Conservation (phyloP, 2,329 filamentous ascomycete species). For the Exserohilum turcica region DNA sequence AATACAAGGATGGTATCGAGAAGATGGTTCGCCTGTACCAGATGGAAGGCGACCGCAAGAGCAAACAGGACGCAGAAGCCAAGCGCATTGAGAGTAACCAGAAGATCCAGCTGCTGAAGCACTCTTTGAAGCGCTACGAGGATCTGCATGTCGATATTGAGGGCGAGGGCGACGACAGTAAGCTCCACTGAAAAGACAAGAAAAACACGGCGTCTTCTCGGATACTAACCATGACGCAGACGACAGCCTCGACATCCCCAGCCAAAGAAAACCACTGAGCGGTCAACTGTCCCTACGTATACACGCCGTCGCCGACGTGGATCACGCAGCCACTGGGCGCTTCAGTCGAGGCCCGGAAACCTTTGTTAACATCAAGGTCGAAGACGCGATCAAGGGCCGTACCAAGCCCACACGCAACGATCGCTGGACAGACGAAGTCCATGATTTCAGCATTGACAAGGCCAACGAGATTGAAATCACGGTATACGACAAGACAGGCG, state of each 20-base stretch:
- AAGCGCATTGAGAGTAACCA: slow-evolving; percentile 93
- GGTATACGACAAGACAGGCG: slow-evolving; percentile 90
- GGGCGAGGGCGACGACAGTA: slow-evolving; percentile 79
- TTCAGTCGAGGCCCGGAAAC: slow-evolving; percentile 94
- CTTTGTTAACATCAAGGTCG: slow-evolving; percentile 94
- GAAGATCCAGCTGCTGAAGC: slow-evolving; percentile 94
- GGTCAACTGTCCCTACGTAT: slow-evolving; percentile 87
- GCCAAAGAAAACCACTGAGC: slow-evolving; percentile 92
- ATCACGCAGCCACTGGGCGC: slow-evolving; percentile 80
- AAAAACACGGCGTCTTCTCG: background rate
- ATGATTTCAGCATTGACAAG: slow-evolving; percentile 94
- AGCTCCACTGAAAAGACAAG: slow-evolving; percentile 33
- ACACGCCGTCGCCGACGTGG: slow-evolving; percentile 88
- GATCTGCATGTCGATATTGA: slow-evolving; percentile 96
- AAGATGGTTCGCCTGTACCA: slow-evolving; percentile 99
- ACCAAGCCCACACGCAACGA: slow-evolving; percentile 86
- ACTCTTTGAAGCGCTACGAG: slow-evolving; percentile 95
- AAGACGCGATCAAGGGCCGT: slow-evolving; percentile 87
- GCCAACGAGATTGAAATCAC: slow-evolving; percentile 98
- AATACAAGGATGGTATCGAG: slow-evolving; percentile 98
- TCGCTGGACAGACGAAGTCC: slow-evolving; percentile 87
- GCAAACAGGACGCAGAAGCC: slow-evolving; percentile 87
- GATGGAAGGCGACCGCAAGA: slow-evolving; percentile 96
- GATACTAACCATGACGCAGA: slow-evolving; percentile 62
- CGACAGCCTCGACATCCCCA: slow-evolving; percentile 94